phyloP scores from a whole-genome alignment of 208 protist species.

The Kentomonas sorsogonicus region DNA sequence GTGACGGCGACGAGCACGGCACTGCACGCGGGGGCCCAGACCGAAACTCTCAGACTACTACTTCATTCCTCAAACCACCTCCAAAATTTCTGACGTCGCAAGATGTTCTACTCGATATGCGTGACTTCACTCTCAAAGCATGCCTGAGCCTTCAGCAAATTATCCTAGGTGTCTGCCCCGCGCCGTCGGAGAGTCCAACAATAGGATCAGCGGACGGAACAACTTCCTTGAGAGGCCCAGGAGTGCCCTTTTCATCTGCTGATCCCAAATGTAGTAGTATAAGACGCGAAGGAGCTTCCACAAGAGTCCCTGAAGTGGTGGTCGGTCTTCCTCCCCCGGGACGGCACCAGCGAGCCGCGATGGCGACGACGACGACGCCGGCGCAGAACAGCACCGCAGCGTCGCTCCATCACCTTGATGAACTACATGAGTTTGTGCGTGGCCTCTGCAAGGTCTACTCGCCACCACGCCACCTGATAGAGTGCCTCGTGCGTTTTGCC shows the following conservation, averaged over 20 bases:
- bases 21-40: neutral
- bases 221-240: too few relatives aligned
- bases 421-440: conserved; percentile 26
- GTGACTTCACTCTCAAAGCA: conserved; percentile 59
- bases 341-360: too few relatives aligned
- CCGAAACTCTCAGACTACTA: too few relatives aligned
- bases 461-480: conserved; percentile 42
- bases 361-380: conserved; percentile 1
- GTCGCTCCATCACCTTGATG: conserved; percentile 5
- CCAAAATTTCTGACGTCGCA: conserved; percentile 35
- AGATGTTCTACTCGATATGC: conserved; percentile 62
- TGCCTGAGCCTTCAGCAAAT: conserved; percentile 42
- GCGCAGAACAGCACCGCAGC: neutral
- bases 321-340: too few relatives aligned
- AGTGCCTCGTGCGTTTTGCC: conserved; percentile 52
- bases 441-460: conserved; percentile 57
- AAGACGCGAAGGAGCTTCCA: too few relatives aligned
- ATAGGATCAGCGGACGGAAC: neutral
- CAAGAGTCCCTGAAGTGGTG: too few relatives aligned
- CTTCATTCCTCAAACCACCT: too few relatives aligned
- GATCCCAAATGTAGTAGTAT: too few relatives aligned
- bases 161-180: conserved; percentile 34
- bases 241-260: too few relatives aligned
- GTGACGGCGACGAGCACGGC: neutral
- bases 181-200: conserved; percentile 5